Evolutionary conservation across 192 early-diverging fungal genomes (phyloP).

Genomic region (Backusella mclennaniae): DNA sequence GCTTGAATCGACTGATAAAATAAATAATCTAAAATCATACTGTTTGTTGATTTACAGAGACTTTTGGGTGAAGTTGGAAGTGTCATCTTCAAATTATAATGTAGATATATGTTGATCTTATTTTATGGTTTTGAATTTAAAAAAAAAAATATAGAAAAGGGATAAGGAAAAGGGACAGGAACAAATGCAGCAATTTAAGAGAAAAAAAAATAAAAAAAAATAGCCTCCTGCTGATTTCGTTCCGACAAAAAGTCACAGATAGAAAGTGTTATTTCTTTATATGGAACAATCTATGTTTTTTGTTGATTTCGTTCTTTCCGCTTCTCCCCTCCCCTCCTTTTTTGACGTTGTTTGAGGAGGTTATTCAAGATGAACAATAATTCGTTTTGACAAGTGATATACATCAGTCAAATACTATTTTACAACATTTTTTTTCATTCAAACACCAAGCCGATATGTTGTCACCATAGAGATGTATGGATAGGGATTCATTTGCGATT

Average conservation of each 20-base stretch:
- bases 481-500: too few species aligned
- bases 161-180: background rate
- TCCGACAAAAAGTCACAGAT: constrained; percentile 2
- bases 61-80: background rate
- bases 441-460: too few species aligned
- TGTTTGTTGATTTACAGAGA: constrained; percentile 36
- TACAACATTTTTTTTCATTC: too few species aligned
- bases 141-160: background rate
- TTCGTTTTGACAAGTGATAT: too few species aligned
- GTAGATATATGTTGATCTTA: background rate
- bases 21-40: constrained; percentile 53
- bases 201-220: constrained; percentile 1
- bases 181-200: background rate
- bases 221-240: background rate
- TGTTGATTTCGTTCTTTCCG: background rate
- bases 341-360: background rate
- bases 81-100: constrained; percentile 1
- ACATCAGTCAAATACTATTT: too few species aligned
- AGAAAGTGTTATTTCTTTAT: background rate
- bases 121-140: background rate
- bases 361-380: too few species aligned
- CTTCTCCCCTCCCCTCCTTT: background rate
- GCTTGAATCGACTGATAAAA: constrained; percentile 54
- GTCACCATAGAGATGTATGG: too few species aligned
- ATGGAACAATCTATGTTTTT: background rate